Percentiles rank a stretch among this genome's conserved stretches.
phyloP scores from a whole-genome alignment of 345 rosid species.

The Melastoma malabathricum region DNA sequence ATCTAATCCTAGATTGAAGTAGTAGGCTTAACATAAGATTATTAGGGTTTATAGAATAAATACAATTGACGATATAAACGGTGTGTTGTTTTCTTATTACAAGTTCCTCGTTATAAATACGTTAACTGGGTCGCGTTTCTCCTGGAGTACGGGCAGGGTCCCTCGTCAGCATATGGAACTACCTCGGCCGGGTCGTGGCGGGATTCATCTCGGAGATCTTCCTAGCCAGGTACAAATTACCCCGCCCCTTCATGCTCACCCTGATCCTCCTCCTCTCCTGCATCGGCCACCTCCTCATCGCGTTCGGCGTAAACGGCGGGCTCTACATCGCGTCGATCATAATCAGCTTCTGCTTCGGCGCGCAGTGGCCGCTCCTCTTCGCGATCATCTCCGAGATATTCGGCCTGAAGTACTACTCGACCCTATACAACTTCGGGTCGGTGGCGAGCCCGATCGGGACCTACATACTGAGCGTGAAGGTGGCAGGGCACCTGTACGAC shows the following conservation, averaged over 20 bases:
- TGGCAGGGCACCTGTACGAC: slow-evolving; percentile 46
- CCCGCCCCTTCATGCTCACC: slow-evolving; percentile 35
- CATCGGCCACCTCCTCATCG: slow-evolving; percentile 37
- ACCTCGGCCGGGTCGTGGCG: slow-evolving; percentile 34
- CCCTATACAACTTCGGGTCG: slow-evolving; percentile 41
- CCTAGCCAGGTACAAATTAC: slow-evolving; percentile 28
- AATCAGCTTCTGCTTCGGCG: slow-evolving; percentile 48
- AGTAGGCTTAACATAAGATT: too few relatives aligned
- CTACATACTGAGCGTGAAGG: slow-evolving; percentile 39
- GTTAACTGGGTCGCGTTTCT: too few relatives aligned
- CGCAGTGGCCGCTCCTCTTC: slow-evolving; percentile 48
- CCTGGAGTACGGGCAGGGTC: too few relatives aligned
- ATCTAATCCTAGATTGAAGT: too few relatives aligned
- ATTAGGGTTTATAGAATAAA: too few relatives aligned
- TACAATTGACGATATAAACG: too few relatives aligned
- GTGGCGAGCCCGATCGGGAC: slow-evolving; percentile 56
- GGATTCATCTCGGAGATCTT: slow-evolving; percentile 43
- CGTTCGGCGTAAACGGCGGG: slow-evolving; percentile 26
- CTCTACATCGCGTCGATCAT: slow-evolving; percentile 40
- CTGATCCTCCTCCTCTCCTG: slow-evolving; percentile 33
- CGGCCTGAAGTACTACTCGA: slow-evolving; percentile 55
- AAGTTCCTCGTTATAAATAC: too few relatives aligned
- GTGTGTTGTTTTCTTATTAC: too few relatives aligned
- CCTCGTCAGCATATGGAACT: slow-evolving; percentile 58
- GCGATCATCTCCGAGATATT: slow-evolving; percentile 50